Percentiles rank a stretch among this genome's conserved stretches.
These are phyloP conservation scores for Dimocarpus longan DNA, from an alignment of 345 rosid genomes.

Conservation along the genomic window DNA sequence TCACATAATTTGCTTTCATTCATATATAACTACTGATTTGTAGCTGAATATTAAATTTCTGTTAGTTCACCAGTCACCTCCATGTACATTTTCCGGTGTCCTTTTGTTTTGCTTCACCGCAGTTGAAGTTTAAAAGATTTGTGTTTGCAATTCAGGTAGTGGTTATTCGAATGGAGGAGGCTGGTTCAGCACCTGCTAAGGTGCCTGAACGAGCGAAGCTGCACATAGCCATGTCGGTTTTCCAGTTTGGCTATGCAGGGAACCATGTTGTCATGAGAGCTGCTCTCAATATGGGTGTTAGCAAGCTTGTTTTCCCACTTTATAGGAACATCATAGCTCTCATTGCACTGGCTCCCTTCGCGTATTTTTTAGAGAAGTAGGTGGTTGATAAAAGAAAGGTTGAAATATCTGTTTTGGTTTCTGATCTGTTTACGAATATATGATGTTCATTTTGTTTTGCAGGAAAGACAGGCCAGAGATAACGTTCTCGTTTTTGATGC, in stretches of 20 bases:
- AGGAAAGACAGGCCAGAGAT: slow-evolving; percentile 61
- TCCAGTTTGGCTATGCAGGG: slow-evolving; percentile 68
- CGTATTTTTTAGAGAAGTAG: slow-evolving; percentile 70
- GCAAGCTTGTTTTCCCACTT: slow-evolving; percentile 72
- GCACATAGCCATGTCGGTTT: slow-evolving; percentile 64
- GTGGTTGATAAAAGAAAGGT: neutral
- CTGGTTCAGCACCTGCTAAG: slow-evolving; percentile 16
- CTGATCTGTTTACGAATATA: neutral
- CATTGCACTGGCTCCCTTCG: slow-evolving; percentile 57
- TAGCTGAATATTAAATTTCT: neutral
- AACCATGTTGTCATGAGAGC: slow-evolving; percentile 63
- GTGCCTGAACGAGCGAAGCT: slow-evolving; percentile 52
- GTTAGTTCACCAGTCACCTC: neutral
- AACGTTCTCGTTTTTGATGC: slow-evolving; percentile 40
- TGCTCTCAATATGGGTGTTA: slow-evolving; percentile 70
- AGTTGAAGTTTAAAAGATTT: neutral
- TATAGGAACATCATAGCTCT: slow-evolving; percentile 70
- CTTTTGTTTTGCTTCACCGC: neutral
- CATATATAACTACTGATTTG: neutral
- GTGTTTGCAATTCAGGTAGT: slow-evolving; percentile 7
- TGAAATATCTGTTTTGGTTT: neutral
- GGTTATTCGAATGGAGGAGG: slow-evolving; percentile 26
- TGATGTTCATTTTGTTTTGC: slow-evolving; percentile 8
- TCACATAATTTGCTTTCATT: neutral
- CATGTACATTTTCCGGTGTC: neutral